Percentiles rank a stretch among this genome's conserved stretches.
These are phyloP conservation scores for Dichomitus squalens DNA, from an alignment of 1,284 basidiomycete genomes.

Conservation along the genomic window DNA sequence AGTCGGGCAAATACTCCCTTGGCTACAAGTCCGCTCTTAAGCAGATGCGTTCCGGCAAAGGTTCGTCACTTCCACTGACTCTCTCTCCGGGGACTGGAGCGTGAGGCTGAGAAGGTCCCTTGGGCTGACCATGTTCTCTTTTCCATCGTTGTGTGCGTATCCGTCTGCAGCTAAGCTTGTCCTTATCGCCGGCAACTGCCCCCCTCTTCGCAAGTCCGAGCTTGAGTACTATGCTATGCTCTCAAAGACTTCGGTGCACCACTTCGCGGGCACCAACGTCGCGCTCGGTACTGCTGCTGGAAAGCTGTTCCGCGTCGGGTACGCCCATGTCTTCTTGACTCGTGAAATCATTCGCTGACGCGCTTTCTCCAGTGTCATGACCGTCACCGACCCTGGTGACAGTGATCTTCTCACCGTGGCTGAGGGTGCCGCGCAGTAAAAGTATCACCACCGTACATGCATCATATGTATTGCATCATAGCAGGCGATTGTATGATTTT, in stretches of 20 bases:
- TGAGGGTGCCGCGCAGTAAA: conserved; percentile 59
- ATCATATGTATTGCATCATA: conserved; percentile 17
- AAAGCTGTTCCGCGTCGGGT: conserved; percentile 99
- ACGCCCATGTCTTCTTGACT: conserved; percentile 34
- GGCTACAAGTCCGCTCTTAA: conserved; percentile 98
- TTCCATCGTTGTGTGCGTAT: conserved; percentile 25
- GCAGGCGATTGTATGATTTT: conserved; percentile 28
- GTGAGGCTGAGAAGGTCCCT: conserved; percentile 96
- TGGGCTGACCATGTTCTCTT: conserved; percentile 52
- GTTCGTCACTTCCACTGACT: conserved; percentile 56
- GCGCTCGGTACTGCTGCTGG: conserved; percentile 98
- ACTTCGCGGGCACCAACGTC: conserved; percentile 96
- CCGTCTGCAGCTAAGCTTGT: conserved; percentile 88
- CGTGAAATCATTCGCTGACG: neutral
- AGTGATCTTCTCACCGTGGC: conserved; percentile 88
- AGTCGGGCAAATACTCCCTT: conserved; percentile 92
- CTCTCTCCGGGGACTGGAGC: conserved; percentile 87
- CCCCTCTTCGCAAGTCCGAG: conserved; percentile 98
- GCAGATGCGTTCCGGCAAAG: conserved; percentile 98
- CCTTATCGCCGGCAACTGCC: conserved; percentile 98
- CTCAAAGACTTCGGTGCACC: conserved; percentile 96
- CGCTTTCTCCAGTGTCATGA: conserved; percentile 78
- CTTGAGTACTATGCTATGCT: conserved; percentile 99
- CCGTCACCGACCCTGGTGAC: conserved; percentile 95
- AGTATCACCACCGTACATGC: conserved; percentile 17